Base-by-base conservation (phyloP, 768 basidiomycete genomes). In the Cystofilobasidium macerans region DNA sequence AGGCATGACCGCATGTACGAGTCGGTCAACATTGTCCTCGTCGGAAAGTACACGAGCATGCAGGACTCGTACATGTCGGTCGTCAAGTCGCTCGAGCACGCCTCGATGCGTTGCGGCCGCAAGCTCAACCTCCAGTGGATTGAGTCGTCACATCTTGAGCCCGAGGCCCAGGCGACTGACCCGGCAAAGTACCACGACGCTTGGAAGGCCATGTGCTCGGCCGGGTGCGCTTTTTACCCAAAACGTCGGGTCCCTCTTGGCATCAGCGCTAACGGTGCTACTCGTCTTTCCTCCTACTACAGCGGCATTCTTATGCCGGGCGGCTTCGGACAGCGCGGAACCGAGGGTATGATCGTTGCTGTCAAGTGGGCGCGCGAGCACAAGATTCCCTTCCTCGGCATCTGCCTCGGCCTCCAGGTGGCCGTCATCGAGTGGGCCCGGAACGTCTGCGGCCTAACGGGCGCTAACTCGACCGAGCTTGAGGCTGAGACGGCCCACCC, bases 21-120 rank as follows among this genome's bases (percentile, higher is more conserved):
- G 71, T 82, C 82, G 12, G 91, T 95, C 53, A 83, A 83, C 53
- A 87, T 99, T 69, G 90, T 86, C 26, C 80, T 99, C 60, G 93
- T 99, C 20, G 94, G 94, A 53, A 99, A 99, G 78, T 99, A 99
- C 79, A 97, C 92, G 16, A 85, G 90, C 70, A 80, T 98, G 56
- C 89, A 91, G 77, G 94, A 99, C 76, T 95, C 93, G 32, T 99
- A 99, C 76, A 98, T 97, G 89, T 91, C 88, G 33, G 94, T 99
- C 64, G 86, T 85, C 73, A 99, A 99, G 80, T 84, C 95, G 26
- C 80, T 99, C 40, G 94, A 99, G 77, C 94, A 99, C 76, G 92
- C 93, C 7, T 89, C 93, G 0, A 90, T 98, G 79, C 84, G 90
- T 48, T 88, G 94, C 62, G 87, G 85, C 64, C 80, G 89, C 64